A percentile compares a stretch with the other conserved stretches of the same genome.
phyloP scores from a whole-genome alignment of 73 alveolate species.

The Paraurostyla sp. region DNA sequence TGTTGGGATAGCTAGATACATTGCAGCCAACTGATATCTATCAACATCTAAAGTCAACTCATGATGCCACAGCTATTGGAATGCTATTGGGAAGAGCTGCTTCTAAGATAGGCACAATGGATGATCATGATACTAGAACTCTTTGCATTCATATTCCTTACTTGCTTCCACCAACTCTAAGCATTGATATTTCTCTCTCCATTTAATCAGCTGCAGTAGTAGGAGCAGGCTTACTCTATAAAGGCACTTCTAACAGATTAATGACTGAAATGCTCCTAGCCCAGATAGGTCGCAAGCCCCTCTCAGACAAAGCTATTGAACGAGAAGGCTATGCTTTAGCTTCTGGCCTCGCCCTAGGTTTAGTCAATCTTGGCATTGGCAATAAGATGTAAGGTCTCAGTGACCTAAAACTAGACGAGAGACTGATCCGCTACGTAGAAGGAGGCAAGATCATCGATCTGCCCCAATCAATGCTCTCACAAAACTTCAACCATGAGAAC shows the following conservation, averaged over 20 bases:
- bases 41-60: slow-evolving; percentile 94
- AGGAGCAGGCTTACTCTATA: slow-evolving; percentile 96
- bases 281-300: slow-evolving; percentile 96
- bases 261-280: slow-evolving; percentile 98
- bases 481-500: slow-evolving; percentile 76
- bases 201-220: slow-evolving; percentile 96
- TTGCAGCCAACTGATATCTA: slow-evolving; percentile 94
- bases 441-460: slow-evolving; percentile 91
- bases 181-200: slow-evolving; percentile 94
- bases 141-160: slow-evolving; percentile 97
- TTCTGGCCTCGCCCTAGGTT: slow-evolving; percentile 98
- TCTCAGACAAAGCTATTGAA: slow-evolving; percentile 94
- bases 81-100: slow-evolving; percentile 98
- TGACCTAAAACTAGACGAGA: slow-evolving; percentile 92
- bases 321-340: slow-evolving; percentile 97
- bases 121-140: slow-evolving; percentile 95
- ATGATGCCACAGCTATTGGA: slow-evolving; percentile 98
- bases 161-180: slow-evolving; percentile 94
- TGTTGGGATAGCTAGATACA: slow-evolving; percentile 94
- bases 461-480: slow-evolving; percentile 81
- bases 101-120: slow-evolving; percentile 96
- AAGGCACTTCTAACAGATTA: slow-evolving; percentile 93
- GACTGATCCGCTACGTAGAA: slow-evolving; percentile 95
- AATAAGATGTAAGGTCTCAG: slow-evolving; percentile 81
- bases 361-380: slow-evolving; percentile 97